Evolutionary conservation across 2,329 filamentous ascomycete species (phyloP), one percentile per base, ranked within the genome.

Genomic region (Neopestalotiopsis rosae): DNA sequence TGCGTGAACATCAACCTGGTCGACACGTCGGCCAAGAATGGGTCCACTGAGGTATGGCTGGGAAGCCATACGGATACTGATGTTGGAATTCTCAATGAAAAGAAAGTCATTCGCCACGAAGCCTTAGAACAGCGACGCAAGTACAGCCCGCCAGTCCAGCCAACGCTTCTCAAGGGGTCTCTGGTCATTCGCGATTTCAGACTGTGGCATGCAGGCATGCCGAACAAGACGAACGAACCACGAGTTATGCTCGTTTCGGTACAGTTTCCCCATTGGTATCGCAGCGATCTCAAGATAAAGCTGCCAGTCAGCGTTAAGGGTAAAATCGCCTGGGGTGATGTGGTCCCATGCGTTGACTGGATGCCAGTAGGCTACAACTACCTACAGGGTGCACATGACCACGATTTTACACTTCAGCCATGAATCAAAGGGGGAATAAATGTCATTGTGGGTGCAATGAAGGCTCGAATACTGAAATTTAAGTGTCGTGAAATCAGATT

Each of bases 11-110:
- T 84, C 57, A 82, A 81, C 62, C 79, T 87, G 5, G 78, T 86
- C 7, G 81, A 83, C 34, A 82, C 82, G 58, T 78, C 79, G 3
- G 77, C 81, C 1, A 74, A 81, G 14, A 86, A 86, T 66, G 85
- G 85, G 17, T 79, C 80, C 1, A 88, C 85, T 0, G 85, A 87
- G 73, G 74, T 87, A 17, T 87, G 85, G 85, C 79, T 83, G 0
- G 85, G 85, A 1, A 84, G 81, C 0, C 85, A 87, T 71, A 69
- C 74, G n/a, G 80, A 80, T 24, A 81, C 79, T 67, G 72, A 78
- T 69, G 69, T 75, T 45, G 68, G 74, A 32, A 73, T 76, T 58
- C 76, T 79, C 68, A 72, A 74, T 63, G 59, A 68, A 45, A 38
- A 69, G 10, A 57, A 68, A 61, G 63, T 74, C 67, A 80, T 83